Conservation (phyloP, 805 yeast species). For the Kodamaea kakaduensis region DNA sequence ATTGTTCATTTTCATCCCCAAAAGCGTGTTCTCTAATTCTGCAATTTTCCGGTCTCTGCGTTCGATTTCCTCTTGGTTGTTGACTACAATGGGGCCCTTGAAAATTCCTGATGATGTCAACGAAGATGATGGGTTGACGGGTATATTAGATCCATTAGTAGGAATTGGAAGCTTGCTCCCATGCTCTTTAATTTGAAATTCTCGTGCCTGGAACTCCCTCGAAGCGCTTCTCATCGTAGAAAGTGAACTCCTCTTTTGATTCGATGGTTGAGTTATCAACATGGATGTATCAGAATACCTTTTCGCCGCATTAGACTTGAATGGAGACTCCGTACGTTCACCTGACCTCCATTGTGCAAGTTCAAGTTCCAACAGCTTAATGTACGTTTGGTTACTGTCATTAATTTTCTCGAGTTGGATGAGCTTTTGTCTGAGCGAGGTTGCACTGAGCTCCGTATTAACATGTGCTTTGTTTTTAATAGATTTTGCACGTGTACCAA, state of each 20-base stretch:
- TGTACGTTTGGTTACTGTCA: constrained; percentile 28
- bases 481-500: constrained; percentile 68
- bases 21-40: constrained; percentile 27
- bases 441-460: constrained; percentile 53
- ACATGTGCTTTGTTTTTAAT: constrained; percentile 63
- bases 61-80: constrained; percentile 20
- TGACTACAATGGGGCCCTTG: constrained; percentile 6
- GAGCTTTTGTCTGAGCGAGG: constrained; percentile 43
- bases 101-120: constrained; percentile 5
- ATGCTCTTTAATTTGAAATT: constrained; percentile 9
- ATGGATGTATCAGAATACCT: constrained; percentile 9
- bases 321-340: constrained; percentile 9
- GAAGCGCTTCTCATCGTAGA: constrained; percentile 11
- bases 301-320: constrained; percentile 7
- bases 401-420: constrained; percentile 33
- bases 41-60: constrained; percentile 28
- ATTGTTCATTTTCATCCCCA: constrained; percentile 26
- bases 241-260: constrained; percentile 10
- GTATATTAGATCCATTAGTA: constrained; percentile 8
- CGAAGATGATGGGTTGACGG: constrained; percentile 9
- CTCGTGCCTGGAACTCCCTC: constrained; percentile 12
- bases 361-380: constrained; percentile 40
- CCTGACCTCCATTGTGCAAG: constrained; percentile 35
- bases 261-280: constrained; percentile 5
- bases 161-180: constrained; percentile 12